A percentile compares a stretch with the other conserved stretches of the same genome.
Evolutionary conservation across 768 basidiomycete species (phyloP).

Genomic region (Tulasnella sp.): DNA sequence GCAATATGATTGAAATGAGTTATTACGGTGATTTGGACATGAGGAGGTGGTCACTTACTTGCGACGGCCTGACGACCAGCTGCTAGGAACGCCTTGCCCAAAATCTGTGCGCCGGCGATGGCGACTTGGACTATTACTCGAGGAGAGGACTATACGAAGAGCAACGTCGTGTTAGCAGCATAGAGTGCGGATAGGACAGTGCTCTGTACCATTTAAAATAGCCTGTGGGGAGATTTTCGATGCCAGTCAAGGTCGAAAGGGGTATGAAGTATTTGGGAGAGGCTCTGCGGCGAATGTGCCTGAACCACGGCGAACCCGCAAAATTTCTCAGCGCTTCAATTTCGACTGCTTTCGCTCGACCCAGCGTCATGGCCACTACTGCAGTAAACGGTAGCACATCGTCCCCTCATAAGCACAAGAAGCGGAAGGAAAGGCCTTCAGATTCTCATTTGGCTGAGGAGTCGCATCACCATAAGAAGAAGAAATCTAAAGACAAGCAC

Average conservation of each 20-base stretch:
- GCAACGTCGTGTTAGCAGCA: not conserved
- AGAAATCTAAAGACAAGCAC: conserved; percentile 44
- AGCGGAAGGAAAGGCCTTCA: conserved; percentile 19
- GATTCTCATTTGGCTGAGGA: conserved; percentile 38
- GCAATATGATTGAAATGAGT: conserved; percentile 2
- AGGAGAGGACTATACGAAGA: conserved; percentile 66
- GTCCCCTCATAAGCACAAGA: conserved; percentile 26
- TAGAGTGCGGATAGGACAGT: not conserved
- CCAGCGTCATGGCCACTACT: not conserved
- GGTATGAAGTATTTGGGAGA: conserved; percentile 25
- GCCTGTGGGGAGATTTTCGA: not conserved
- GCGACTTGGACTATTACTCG: conserved; percentile 78
- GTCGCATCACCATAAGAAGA: conserved; percentile 33
- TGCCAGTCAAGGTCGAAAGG: conserved; percentile 18
- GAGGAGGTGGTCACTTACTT: conserved; percentile 61
- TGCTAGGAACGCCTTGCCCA: conserved; percentile 89
- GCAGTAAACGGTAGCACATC: not conserved
- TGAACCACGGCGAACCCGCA: not conserved
- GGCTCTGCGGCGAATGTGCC: not conserved
- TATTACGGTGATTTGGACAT: not conserved
- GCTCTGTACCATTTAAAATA: conserved; percentile 20
- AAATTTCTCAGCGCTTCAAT: conserved; percentile 26
- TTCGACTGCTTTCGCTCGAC: conserved; percentile 7
- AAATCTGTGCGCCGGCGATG: conserved; percentile 72
- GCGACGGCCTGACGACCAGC: conserved; percentile 90